These are phyloP conservation scores for Ascoidea tarda DNA, from an alignment of 805 yeast genomes.

Conservation along the genomic window DNA sequence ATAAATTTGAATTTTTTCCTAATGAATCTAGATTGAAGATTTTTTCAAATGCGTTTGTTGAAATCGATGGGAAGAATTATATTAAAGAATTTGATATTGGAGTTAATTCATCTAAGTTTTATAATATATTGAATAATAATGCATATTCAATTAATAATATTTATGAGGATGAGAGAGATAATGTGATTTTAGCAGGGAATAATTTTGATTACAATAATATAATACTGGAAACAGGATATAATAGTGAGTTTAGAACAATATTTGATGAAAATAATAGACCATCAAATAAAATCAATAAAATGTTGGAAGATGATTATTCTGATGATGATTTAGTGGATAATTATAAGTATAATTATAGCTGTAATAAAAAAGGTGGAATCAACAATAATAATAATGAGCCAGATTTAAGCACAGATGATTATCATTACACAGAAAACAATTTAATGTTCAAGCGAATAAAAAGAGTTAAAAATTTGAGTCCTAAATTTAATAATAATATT, in stretches of 20 bases:
- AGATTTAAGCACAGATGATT: too few relatives aligned
- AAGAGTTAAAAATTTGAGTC: neutral
- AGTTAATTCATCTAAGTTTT: slow-evolving; percentile 3
- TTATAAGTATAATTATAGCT: too few relatives aligned
- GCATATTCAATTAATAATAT: slow-evolving; percentile 1
- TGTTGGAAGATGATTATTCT: neutral
- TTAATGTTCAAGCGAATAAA: neutral
- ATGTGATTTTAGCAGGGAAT: neutral
- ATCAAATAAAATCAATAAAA: neutral
- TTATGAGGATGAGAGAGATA: neutral
- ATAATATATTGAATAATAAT: slow-evolving; percentile 2
- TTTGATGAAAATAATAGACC: neutral
- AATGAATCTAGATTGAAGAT: slow-evolving; percentile 23
- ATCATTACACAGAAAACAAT: neutral
- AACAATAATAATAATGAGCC: neutral
- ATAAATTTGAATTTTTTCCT: slow-evolving; percentile 43
- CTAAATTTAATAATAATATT: neutral
- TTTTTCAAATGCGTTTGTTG: slow-evolving; percentile 6
- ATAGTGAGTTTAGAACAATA: neutral
- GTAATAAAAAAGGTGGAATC: neutral
- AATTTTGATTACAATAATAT: neutral
- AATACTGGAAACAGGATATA: neutral
- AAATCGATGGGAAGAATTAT: slow-evolving; percentile 13
- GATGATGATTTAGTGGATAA: neutral
- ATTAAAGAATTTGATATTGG: slow-evolving; percentile 10